Evolutionary conservation across 2,329 filamentous ascomycete genomes (phyloP).

Genomic region (Fusarium hainanense): DNA sequence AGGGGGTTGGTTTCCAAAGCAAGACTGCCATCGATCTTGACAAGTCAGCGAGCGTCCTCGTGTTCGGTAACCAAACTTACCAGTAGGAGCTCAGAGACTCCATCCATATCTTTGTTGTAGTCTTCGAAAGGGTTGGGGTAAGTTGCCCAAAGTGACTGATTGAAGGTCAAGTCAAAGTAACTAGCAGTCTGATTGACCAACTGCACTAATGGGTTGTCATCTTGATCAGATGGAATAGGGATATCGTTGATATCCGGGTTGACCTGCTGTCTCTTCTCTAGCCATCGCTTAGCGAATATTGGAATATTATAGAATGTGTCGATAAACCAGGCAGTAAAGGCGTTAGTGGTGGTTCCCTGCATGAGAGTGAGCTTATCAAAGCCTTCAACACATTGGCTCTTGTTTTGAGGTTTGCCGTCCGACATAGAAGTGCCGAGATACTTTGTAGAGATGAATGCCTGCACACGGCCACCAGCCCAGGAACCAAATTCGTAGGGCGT

Average conservation of each 20-base stretch:
- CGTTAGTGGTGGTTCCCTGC: constrained; percentile 47
- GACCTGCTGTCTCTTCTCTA: constrained; percentile 16
- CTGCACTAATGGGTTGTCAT: constrained; percentile 36
- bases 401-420: constrained; percentile 42
- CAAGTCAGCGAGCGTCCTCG: neutral
- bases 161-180: constrained; percentile 45
- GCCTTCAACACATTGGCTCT: constrained; percentile 44
- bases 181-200: constrained; percentile 41
- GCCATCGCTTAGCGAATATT: constrained; percentile 38
- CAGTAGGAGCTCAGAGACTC: constrained; percentile 42
- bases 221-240: constrained; percentile 29
- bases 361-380: constrained; percentile 50
- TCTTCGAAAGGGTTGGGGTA: constrained; percentile 49
- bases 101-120: constrained; percentile 44
- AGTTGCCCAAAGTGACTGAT: constrained; percentile 47
- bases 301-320: constrained; percentile 44
- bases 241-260: constrained; percentile 35
- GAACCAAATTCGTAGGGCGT: constrained; percentile 50
- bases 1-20: constrained; percentile 47
- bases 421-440: constrained; percentile 47
- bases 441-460: constrained; percentile 46
- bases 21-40: constrained; percentile 48
- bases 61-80: neutral
- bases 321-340: constrained; percentile 45
- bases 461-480: constrained; percentile 46